Percentiles rank a stretch among this genome's conserved stretches.
Conservation (phyloP, 768 basidiomycete genomes). For the Candolleomyces aberdarensis region DNA sequence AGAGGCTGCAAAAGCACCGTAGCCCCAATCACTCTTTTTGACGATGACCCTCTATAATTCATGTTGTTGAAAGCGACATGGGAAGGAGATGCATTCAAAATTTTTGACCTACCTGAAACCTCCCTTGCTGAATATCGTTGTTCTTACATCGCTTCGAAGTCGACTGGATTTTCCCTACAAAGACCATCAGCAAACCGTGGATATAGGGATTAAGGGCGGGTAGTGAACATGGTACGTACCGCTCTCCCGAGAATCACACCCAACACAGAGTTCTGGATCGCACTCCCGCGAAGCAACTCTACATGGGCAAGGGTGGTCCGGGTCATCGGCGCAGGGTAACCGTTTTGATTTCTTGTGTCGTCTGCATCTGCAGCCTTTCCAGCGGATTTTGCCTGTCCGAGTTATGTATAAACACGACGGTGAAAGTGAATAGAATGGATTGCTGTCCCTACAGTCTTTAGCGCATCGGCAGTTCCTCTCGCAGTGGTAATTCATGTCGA, state of each 20-base stretch:
- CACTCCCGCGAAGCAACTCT: conserved; percentile 53
- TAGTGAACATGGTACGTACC: too few species aligned
- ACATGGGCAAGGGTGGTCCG: conserved; percentile 54
- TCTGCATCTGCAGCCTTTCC: conserved; percentile 55
- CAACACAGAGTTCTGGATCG: conserved; percentile 60
- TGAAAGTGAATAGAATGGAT: background rate
- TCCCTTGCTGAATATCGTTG: conserved; percentile 43
- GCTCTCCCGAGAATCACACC: conserved; percentile 35
- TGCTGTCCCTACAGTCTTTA: conserved; percentile 40
- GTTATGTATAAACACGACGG: too few species aligned
- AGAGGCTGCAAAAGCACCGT: conserved; percentile 53
- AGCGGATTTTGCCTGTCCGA: conserved; percentile 48
- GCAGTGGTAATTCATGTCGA: conserved; percentile 48
- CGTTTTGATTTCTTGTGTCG: background rate
- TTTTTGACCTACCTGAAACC: conserved; percentile 37
- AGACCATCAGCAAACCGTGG: conserved; percentile 26
- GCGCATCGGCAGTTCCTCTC: conserved; percentile 53
- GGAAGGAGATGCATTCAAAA: too few species aligned
- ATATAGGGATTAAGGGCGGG: too few species aligned
- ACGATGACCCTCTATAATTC: conserved; percentile 26
- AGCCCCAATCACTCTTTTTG: conserved; percentile 45
- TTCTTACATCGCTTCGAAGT: conserved; percentile 39
- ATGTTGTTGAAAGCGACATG: too few species aligned
- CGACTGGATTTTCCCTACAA: conserved; percentile 15
- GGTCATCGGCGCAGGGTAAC: conserved; percentile 3